Percentiles rank a stretch among this genome's conserved stretches.
These are phyloP conservation scores for Candida orba DNA, from an alignment of 805 yeast genomes.

Conservation along the genomic window DNA sequence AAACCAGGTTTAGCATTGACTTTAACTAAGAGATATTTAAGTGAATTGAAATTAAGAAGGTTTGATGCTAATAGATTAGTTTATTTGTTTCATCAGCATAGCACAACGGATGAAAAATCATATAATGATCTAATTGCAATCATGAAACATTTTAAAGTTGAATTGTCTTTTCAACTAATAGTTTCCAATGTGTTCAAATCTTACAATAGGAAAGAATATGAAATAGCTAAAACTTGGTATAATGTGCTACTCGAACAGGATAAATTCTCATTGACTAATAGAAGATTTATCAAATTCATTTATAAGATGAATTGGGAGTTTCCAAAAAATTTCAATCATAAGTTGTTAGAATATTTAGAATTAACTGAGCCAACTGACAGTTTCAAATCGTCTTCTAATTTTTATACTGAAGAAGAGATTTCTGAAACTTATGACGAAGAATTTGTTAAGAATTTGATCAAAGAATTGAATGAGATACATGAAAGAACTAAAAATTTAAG, in stretches of 20 bases:
- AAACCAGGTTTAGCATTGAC: constrained; percentile 12
- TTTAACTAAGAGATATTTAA: constrained; percentile 12
- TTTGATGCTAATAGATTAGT: constrained; percentile 6
- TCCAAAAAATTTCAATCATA: constrained; percentile 8
- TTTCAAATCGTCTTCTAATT: neutral
- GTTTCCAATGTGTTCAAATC: constrained; percentile 7
- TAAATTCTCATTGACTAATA: constrained; percentile 2
- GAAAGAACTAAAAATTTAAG: neutral
- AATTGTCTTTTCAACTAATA: constrained; percentile 4
- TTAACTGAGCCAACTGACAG: neutral
- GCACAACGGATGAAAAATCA: neutral
- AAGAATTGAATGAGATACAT: constrained; percentile 2
- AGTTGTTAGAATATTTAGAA: constrained; percentile 5
- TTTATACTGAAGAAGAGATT: constrained; percentile 4
- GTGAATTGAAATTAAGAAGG: neutral
- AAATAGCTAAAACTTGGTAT: constrained; percentile 10
- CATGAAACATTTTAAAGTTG: constrained; percentile 3
- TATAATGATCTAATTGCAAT: constrained; percentile 2
- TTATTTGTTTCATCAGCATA: constrained; percentile 3
- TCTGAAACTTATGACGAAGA: constrained; percentile 8
- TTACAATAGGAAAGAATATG: constrained; percentile 2
- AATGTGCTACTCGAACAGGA: constrained; percentile 1
- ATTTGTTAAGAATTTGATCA: constrained; percentile 6
- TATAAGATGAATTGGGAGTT: constrained; percentile 10
- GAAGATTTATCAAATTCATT: constrained; percentile 7